A percentile compares a stretch with the other conserved stretches of the same genome.
Conservation (phyloP, 1,284 basidiomycete species). For the Pulchroboletus neoregius region DNA sequence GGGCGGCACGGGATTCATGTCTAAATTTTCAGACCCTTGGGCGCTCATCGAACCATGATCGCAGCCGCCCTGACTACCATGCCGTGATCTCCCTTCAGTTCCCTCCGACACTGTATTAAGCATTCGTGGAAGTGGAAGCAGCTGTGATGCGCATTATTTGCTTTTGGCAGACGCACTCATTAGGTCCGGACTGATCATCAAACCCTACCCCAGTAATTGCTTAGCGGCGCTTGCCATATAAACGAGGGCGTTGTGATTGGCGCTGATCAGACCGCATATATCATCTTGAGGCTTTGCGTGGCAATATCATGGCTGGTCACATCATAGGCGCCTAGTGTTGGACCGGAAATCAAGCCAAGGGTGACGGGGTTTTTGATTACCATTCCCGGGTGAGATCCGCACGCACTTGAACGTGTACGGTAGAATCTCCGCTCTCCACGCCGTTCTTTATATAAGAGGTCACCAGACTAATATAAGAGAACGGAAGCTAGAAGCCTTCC, state of each 20-base stretch:
- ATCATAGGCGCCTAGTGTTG: background rate
- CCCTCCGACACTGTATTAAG: background rate
- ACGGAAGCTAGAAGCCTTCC: constrained; percentile 11
- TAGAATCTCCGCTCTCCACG: constrained; percentile 9
- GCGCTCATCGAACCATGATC: constrained; percentile 4
- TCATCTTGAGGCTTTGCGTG: background rate
- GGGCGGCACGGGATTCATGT: background rate
- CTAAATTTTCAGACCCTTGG: background rate
- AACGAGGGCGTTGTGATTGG: background rate
- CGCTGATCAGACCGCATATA: constrained; percentile 5
- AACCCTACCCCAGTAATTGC: background rate
- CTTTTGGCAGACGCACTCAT: constrained; percentile 4
- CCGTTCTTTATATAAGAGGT: constrained; percentile 2
- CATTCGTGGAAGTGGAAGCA: background rate
- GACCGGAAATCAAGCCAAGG: background rate
- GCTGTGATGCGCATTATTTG: background rate
- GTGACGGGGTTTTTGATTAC: background rate
- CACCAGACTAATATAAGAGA: background rate
- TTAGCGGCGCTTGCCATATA: constrained; percentile 1
- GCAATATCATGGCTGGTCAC: background rate
- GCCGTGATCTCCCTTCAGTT: constrained; percentile 12
- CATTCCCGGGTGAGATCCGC: constrained; percentile 1
- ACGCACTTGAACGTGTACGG: background rate
- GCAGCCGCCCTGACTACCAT: constrained; percentile 2
- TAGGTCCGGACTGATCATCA: background rate